phyloP scores from a whole-genome alignment of 768 basidiomycete species.

The Tylopilus balloui region DNA sequence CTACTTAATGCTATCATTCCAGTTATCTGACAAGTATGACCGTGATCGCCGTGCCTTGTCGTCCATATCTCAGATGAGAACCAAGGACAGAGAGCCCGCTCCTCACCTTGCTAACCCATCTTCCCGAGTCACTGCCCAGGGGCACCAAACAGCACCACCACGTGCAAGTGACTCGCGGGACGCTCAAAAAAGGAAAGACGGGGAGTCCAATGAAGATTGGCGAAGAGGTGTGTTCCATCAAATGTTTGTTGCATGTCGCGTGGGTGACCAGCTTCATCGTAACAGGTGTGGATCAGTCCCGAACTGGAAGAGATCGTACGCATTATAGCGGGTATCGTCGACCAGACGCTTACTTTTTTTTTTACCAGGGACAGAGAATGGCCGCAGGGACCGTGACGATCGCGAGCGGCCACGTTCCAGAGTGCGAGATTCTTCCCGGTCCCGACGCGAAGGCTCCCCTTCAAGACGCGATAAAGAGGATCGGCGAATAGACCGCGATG shows the following conservation, averaged over 20 bases:
- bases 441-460: slow-evolving; percentile 55
- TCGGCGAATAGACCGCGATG: slow-evolving; percentile 34
- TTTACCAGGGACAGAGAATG: slow-evolving; percentile 45
- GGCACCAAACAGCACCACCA: slow-evolving; percentile 34
- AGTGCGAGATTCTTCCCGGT: slow-evolving; percentile 57
- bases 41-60: slow-evolving; percentile 65
- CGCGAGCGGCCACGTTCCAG: slow-evolving; percentile 65
- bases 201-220: slow-evolving; percentile 81
- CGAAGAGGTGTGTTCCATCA: slow-evolving; percentile 57
- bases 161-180: slow-evolving; percentile 61
- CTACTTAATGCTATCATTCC: slow-evolving; percentile 4
- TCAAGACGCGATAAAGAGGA: slow-evolving; percentile 46
- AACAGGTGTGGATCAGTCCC: slow-evolving; percentile 45
- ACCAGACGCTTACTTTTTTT: slow-evolving; percentile 4
- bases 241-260: not conserved
- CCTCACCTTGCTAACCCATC: slow-evolving; percentile 51
- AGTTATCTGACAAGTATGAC: slow-evolving; percentile 88
- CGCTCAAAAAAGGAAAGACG: slow-evolving; percentile 58
- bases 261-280: not conserved
- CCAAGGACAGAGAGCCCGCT: slow-evolving; percentile 64
- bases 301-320: slow-evolving; percentile 59
- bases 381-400: slow-evolving; percentile 55
- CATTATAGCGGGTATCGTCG: not conserved
- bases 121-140: slow-evolving; percentile 38
- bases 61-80: slow-evolving; percentile 45